Evolutionary conservation across 2,329 filamentous ascomycete genomes (phyloP).

Genomic region (Colletotrichum tanaceti): DNA sequence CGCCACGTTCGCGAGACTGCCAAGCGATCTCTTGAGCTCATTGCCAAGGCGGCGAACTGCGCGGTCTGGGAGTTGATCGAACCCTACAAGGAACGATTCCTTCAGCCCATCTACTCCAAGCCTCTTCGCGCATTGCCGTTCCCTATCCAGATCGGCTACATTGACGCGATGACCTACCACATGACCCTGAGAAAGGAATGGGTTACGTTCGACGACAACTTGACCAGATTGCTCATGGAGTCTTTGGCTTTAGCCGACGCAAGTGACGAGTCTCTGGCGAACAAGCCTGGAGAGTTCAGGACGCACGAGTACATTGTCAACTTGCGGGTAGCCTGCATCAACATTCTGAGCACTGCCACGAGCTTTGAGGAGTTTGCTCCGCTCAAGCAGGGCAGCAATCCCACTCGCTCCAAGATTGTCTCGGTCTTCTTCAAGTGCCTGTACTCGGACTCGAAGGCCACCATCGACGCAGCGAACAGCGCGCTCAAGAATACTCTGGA

Average conservation of each 20-base stretch:
- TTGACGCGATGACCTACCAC: slow-evolving; percentile 97
- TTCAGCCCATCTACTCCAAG: slow-evolving; percentile 95
- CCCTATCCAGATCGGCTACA: slow-evolving; percentile 95
- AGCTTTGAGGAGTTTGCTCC: slow-evolving; percentile 86
- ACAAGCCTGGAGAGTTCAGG: slow-evolving; percentile 93
- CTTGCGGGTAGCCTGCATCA: slow-evolving; percentile 91
- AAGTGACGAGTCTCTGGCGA: slow-evolving; percentile 89
- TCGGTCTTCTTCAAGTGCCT: slow-evolving; percentile 98
- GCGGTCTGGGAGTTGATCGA: slow-evolving; percentile 89
- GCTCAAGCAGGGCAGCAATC: slow-evolving; percentile 73
- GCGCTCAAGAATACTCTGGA: slow-evolving; percentile 88
- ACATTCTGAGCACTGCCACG: slow-evolving; percentile 92
- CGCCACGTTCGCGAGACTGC: slow-evolving; percentile 91
- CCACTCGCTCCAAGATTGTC: slow-evolving; percentile 78
- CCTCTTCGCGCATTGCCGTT: slow-evolving; percentile 93
- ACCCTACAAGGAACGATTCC: slow-evolving; percentile 87
- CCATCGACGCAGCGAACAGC: slow-evolving; percentile 92
- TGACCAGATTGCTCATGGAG: slow-evolving; percentile 92
- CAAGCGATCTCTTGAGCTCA: slow-evolving; percentile 81
- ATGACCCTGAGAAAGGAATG: slow-evolving; percentile 90
- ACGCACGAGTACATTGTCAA: slow-evolving; percentile 96
- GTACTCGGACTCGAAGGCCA: slow-evolving; percentile 91
- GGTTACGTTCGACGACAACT: slow-evolving; percentile 89
- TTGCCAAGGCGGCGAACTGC: slow-evolving; percentile 80
- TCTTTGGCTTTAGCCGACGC: slow-evolving; percentile 94